Base-by-base conservation (phyloP, 2,329 filamentous ascomycete genomes). In the Aspergillus fischeri region DNA sequence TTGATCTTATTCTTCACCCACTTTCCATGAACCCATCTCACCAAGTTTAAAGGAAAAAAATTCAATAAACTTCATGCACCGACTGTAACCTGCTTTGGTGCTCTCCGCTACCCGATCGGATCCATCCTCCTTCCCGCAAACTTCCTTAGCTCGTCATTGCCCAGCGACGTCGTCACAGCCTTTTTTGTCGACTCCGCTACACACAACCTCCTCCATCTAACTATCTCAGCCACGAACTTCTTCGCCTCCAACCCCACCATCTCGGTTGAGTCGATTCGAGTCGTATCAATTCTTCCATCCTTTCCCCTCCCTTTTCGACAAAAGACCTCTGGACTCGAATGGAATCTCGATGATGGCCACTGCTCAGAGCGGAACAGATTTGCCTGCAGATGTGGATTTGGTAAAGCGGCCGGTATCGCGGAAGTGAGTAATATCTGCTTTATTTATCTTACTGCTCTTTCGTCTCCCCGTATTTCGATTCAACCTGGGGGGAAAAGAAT, bases 341-440 rank as follows among this genome's bases (percentile, higher is more conserved):
- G 72, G 73, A 69, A 75, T 63, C 66, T 59, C 66, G 65, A 69
- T 59, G 60, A 76, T 78, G 76, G 74, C 75, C 67, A 70, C 74
- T 67, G 68, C 71, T 69, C 70, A 74, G 62, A 77, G 77, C 71
- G 75, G 77, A 71, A 73, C 76, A 64, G 81, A 79, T 64, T 73
- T 78, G 65, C 75, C 79, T 65, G 77, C 77, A 58, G 82, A 83
- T 55, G 80, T 81, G 52, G 83, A 85, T 66, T 73, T 84, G 71
- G 73, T 84, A 67, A 79, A 83, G 67, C 84, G 85, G 73, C 78
- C 81, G 58, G 80, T 82, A 72, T 73, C 80, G 70, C 81, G 82
- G 68, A 82, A 79, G 83, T 86, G 79, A 80, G 82, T 78, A 56
- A 55, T 51, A 59, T 51, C 58, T 53, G 38, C 52, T 35, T 52